phyloP scores from a whole-genome alignment of 2,329 filamentous ascomycete genomes.

The Intubia oerlemansii region DNA sequence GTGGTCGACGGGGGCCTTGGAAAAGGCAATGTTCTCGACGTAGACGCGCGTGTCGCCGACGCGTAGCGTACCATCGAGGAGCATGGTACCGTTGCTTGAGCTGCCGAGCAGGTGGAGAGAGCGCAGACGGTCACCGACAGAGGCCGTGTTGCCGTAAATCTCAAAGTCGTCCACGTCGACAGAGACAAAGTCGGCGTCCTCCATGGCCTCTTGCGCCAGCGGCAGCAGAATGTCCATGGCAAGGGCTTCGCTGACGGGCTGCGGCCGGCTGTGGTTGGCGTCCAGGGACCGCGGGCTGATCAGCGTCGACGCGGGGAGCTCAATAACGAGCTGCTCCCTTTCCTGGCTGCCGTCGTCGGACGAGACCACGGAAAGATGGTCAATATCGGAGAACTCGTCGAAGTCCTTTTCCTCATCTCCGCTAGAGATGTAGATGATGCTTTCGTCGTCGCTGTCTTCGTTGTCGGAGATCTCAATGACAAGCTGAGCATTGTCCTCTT shows the following conservation, averaged over 20 bases:
- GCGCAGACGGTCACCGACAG: conserved; percentile 26
- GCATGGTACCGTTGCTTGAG: conserved; percentile 17
- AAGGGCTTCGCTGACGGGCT: neutral
- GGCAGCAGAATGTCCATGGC: neutral
- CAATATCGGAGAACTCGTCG: too few species aligned
- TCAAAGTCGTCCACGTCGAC: conserved; percentile 35
- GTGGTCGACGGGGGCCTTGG: conserved; percentile 39
- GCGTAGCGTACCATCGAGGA: conserved; percentile 39
- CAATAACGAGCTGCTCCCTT: too few species aligned
- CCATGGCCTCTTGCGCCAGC: conserved; percentile 8
- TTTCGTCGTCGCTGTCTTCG: neutral
- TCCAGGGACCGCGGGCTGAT: conserved; percentile 11
- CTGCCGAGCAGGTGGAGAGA: conserved; percentile 30
- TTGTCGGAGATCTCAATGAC: neutral
- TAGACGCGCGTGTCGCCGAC: conserved; percentile 20
- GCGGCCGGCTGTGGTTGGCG: conserved; percentile 1
- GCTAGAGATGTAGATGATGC: too few species aligned
- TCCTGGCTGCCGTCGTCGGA: too few species aligned
- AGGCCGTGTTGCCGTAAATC: conserved; percentile 24
- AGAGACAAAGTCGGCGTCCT: conserved; percentile 18
- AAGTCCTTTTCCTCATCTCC: too few species aligned
- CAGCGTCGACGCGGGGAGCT: conserved; percentile 11
- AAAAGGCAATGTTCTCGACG: conserved; percentile 34
- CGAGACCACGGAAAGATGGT: too few species aligned
- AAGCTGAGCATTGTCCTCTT: neutral